Base-by-base conservation (phyloP, 176 grass and related monocot species). In the Leersia perrieri region DNA sequence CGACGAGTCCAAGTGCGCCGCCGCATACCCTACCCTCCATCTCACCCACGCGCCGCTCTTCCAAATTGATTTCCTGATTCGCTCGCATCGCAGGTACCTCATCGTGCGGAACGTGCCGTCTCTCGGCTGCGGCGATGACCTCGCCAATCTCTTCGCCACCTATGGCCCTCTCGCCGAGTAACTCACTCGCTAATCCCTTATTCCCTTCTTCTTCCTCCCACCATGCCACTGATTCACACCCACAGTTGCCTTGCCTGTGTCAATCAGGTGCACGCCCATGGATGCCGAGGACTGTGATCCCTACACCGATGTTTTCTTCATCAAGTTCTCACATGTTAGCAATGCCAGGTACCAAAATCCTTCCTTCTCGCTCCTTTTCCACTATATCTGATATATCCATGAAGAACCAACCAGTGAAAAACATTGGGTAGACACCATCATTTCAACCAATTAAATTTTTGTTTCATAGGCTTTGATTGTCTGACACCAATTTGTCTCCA, bases 241-340 rank as follows among this genome's bases (percentile, higher is more conserved):
- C 7, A 0, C 53, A 57, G 22, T 4, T 57, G 20, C 53, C 53
- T 57, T 57, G 53, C 7, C 6, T 58, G 22, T n/a, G 1, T 58
- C 29, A n/a, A 63, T 82, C 79, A 98, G 96, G 84, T 98, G 92
- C 79, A 99, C 91, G 68, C 96, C 96, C 51, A 98, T 95, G 96
- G 96, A 98, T 77, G 92, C 86, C 26, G 96, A 98, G 89, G 88
- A 93, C 55, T 95, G 88, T 81, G 90, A 98, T 25, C 90, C 86
- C 14, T 98, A 90, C 77, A 98, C 92, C 2, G 90, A 98, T 78
- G 96, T 98, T 70, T 95, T 84, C 89, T 95, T 94, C 87, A 77
- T 95, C 78, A 98, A 95, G 66, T 91, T 98, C 73, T 85, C 81
- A 26, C 96, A 86, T 61, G 86, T 95, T 82, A 91, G 82, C 88